phyloP scores from a whole-genome alignment of 2,329 filamentous ascomycete genomes.

The Lasiodiplodia sp. region DNA sequence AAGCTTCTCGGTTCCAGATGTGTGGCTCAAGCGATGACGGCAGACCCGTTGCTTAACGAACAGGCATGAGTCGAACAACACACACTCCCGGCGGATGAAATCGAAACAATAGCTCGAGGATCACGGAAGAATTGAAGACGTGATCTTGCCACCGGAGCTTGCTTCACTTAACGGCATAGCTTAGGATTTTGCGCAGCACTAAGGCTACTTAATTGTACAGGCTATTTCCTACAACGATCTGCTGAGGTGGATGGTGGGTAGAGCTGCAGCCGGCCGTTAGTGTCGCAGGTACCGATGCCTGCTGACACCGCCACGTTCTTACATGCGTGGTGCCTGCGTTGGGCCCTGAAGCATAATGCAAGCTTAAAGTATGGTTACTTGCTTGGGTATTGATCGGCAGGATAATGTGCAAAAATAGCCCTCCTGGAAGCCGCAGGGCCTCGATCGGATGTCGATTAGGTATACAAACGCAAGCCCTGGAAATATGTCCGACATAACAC shows the following conservation, averaged over 20 bases:
- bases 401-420: no score
- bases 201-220: not conserved
- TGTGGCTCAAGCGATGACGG: conserved; percentile 8
- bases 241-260: not conserved
- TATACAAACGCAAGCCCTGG: not conserved
- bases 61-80: not conserved
- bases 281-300: conserved; percentile 9
- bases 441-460: no score
- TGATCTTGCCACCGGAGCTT: not conserved
- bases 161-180: not conserved
- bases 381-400: not conserved
- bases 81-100: not conserved
- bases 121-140: not conserved
- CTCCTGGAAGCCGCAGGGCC: not conserved
- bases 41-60: not conserved
- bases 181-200: not conserved
- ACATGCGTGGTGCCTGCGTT: conserved; percentile 17
- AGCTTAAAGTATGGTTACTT: not conserved
- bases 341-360: conserved; percentile 3
- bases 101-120: not conserved
- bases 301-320: not conserved
- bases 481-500: not conserved
- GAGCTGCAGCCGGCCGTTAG: not conserved
- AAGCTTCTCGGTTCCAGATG: conserved; percentile 7
- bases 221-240: not conserved